These are phyloP conservation scores for Pyronema domesticum DNA, from an alignment of 495 filamentous ascomycete species.

Conservation along the genomic window DNA sequence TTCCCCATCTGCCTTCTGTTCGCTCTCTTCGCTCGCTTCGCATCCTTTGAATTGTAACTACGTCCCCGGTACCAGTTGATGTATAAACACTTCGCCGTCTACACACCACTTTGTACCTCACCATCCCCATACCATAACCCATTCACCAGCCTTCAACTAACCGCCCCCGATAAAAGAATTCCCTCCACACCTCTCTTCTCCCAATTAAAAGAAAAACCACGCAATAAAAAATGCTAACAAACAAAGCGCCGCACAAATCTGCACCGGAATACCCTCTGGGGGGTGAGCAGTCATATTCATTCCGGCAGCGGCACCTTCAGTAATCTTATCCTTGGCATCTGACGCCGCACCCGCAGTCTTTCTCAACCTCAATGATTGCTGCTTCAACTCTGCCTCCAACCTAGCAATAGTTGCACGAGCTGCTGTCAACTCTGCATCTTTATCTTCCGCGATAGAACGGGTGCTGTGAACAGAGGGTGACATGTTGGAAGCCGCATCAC, in stretches of 20 bases:
- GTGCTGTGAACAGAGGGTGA: background rate
- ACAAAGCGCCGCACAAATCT: conserved; percentile 66
- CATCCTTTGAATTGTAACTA: too few species aligned
- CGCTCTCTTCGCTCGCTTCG: too few species aligned
- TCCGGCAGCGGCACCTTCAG: conserved; percentile 23
- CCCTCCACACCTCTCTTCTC: background rate
- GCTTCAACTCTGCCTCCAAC: conserved; percentile 50
- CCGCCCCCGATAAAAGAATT: too few species aligned
- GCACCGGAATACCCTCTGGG: conserved; percentile 67
- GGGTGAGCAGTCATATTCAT: conserved; percentile 28
- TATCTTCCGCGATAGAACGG: conserved; percentile 26
- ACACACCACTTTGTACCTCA: too few species aligned
- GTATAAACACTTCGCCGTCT: too few species aligned
- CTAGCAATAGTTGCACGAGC: conserved; percentile 56
- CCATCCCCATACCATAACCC: too few species aligned
- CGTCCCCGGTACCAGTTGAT: too few species aligned
- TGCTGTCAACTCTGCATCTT: conserved; percentile 46
- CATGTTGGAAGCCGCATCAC: background rate
- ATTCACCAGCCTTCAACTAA: too few species aligned
- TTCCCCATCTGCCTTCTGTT: too few species aligned
- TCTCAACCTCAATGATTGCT: conserved; percentile 53
- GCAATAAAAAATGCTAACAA: conserved; percentile 80
- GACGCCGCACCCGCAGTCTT: conserved; percentile 32
- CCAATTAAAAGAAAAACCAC: conserved; percentile 76
- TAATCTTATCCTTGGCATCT: conserved; percentile 6